Evolutionary conservation across 345 rosid genomes (phyloP).

Genomic region (Heritiera fomes): DNA sequence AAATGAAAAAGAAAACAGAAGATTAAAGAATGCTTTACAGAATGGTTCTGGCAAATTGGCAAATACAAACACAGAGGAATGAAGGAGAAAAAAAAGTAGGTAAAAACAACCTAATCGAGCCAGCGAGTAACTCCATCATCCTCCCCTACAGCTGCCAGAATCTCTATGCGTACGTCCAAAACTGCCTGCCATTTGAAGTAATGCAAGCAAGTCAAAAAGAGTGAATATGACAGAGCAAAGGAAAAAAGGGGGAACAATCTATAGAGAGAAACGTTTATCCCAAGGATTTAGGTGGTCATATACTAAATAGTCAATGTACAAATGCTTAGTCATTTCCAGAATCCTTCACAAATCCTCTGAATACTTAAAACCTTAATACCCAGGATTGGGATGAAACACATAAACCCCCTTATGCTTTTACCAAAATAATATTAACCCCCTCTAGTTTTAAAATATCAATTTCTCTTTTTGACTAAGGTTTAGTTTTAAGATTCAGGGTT

Average conservation of each 20-base stretch:
- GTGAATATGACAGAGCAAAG: neutral
- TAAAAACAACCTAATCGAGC: constrained; percentile 55
- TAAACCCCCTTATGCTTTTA: no score
- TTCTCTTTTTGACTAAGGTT: no score
- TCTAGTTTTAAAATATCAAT: no score
- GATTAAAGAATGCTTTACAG: constrained; percentile 39
- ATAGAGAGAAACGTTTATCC: neutral
- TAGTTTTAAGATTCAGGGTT: no score
- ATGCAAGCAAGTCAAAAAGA: constrained; percentile 15
- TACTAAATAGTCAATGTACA: neutral
- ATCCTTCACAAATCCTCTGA: neutral
- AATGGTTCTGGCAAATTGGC: constrained; percentile 23
- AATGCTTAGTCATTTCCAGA: neutral
- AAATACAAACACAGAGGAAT: constrained; percentile 25
- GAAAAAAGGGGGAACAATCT: neutral
- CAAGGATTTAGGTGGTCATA: neutral
- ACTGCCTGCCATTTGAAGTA: constrained; percentile 60
- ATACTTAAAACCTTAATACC: neutral
- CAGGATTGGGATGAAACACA: neutral
- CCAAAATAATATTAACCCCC: no score
- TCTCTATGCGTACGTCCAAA: constrained; percentile 74
- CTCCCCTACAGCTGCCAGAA: constrained; percentile 75
- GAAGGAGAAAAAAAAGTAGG: neutral
- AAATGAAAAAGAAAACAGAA: neutral
- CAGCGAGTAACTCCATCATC: constrained; percentile 92